Evolutionary conservation across 2,329 filamentous ascomycete species (phyloP).

Genomic region (Pyrenophora seminiperda): DNA sequence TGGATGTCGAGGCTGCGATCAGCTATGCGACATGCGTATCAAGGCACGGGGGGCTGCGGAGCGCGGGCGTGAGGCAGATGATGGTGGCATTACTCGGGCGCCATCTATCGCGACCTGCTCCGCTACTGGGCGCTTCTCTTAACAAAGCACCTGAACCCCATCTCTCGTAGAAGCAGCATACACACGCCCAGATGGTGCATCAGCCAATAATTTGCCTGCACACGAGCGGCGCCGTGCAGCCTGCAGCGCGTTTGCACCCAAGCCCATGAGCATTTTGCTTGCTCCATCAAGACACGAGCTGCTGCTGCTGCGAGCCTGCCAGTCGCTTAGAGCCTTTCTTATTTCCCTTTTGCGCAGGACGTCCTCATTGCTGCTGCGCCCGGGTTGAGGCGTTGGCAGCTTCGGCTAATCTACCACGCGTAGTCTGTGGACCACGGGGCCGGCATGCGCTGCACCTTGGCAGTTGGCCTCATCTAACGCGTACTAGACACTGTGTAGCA

Average conservation of each 20-base stretch:
- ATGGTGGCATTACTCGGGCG: constrained; percentile 11
- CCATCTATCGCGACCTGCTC: constrained; percentile 13
- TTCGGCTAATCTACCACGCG: constrained; percentile 24
- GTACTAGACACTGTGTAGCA: too few relatives aligned
- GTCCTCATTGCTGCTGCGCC: constrained; percentile 18
- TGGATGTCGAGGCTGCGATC: constrained; percentile 17
- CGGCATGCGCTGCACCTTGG: background rate
- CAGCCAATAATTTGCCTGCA: constrained; percentile 21
- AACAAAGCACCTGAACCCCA: constrained; percentile 21
- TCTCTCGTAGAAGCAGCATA: constrained; percentile 21
- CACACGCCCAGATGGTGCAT: constrained; percentile 16
- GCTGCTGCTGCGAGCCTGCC: background rate
- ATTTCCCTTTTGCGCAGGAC: constrained; percentile 10
- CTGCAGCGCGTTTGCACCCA: constrained; percentile 11
- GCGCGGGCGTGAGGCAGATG: constrained; percentile 1
- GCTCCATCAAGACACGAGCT: background rate
- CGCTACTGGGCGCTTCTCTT: constrained; percentile 15
- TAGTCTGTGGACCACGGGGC: constrained; percentile 3
- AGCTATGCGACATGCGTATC: constrained; percentile 2
- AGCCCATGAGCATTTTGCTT: background rate
- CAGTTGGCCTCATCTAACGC: too few relatives aligned
- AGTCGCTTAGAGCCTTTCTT: constrained; percentile 5
- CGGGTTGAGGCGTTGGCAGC: constrained; percentile 22
- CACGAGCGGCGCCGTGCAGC: constrained; percentile 13
- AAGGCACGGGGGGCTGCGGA: constrained; percentile 6